A percentile compares a stretch with the other conserved stretches of the same genome.
These are phyloP conservation scores for Coffea humblotiana DNA, from an alignment of 305 asterid genomes.

Conservation along the genomic window DNA sequence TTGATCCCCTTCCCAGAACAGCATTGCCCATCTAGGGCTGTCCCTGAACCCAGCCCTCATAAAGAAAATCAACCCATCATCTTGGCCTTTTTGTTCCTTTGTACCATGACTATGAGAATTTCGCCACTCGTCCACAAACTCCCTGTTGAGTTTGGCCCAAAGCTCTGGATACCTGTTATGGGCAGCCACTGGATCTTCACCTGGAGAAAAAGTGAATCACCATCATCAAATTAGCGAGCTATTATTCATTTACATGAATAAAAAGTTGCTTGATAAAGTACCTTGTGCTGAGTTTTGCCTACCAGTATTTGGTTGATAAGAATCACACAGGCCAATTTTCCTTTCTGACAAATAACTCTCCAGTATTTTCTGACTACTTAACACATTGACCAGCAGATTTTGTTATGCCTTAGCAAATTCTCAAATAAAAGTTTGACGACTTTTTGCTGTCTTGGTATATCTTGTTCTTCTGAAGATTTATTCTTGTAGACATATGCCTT, in stretches of 20 bases:
- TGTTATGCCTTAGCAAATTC: background rate
- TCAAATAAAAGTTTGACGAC: background rate
- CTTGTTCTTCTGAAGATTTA: background rate
- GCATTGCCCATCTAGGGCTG: slow-evolving; percentile 79
- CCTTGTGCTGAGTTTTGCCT: background rate
- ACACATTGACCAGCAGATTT: background rate
- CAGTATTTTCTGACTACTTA: background rate
- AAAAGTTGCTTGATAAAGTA: background rate
- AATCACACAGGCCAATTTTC: background rate
- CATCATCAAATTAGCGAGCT: background rate
- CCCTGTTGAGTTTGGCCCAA: slow-evolving; percentile 81
- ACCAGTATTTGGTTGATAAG: background rate
- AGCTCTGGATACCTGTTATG: slow-evolving; percentile 91
- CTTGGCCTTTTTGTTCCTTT: slow-evolving; percentile 35
- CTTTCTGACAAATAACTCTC: background rate
- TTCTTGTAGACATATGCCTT: background rate
- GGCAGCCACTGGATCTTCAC: slow-evolving; percentile 87
- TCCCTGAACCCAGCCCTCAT: slow-evolving; percentile 87
- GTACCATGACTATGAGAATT: slow-evolving; percentile 27
- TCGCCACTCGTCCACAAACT: slow-evolving; percentile 81
- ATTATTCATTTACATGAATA: background rate
- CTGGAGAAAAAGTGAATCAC: slow-evolving; percentile 33
- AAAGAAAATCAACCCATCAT: slow-evolving; percentile 76
- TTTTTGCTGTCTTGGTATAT: background rate
- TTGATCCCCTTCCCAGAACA: slow-evolving; percentile 98